These are phyloP conservation scores for Parathielavia appendiculata DNA, from an alignment of 495 filamentous ascomycete species.

Conservation along the genomic window DNA sequence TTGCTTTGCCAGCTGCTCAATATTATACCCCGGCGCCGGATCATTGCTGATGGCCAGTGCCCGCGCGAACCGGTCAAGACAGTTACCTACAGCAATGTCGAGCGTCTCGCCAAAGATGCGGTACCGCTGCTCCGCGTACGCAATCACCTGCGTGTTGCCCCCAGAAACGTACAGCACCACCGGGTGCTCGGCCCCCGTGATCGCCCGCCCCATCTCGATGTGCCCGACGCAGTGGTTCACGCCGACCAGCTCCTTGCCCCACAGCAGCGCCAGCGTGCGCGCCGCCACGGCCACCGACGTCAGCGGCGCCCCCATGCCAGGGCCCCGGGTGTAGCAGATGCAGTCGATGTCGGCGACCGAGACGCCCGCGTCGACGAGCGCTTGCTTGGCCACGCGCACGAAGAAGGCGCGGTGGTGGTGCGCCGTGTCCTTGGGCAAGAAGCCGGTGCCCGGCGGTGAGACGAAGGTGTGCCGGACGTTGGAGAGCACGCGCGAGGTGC, in stretches of 20 bases:
- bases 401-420: slow-evolving; percentile 85
- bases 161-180: slow-evolving; percentile 95
- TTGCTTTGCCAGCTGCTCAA: slow-evolving; percentile 89
- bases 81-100: slow-evolving; percentile 97
- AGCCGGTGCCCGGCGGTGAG: slow-evolving; percentile 87
- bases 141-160: slow-evolving; percentile 97
- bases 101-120: slow-evolving; percentile 97
- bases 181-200: slow-evolving; percentile 87
- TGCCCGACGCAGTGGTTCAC: slow-evolving; percentile 98
- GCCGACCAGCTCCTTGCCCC: slow-evolving; percentile 79
- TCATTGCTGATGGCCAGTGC: slow-evolving; percentile 89
- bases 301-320: slow-evolving; percentile 95
- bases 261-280: slow-evolving; percentile 74
- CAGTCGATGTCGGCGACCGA: slow-evolving; percentile 66
- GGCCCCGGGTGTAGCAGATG: slow-evolving; percentile 92
- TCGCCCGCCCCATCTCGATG: slow-evolving; percentile 96
- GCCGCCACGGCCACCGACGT: slow-evolving; percentile 82
- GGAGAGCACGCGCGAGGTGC: slow-evolving; percentile 70
- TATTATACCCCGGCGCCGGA: slow-evolving; percentile 94
- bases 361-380: slow-evolving; percentile 63
- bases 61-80: slow-evolving; percentile 90
- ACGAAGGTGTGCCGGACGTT: slow-evolving; percentile 93
- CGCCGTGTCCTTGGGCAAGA: slow-evolving; percentile 94
- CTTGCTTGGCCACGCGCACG: slow-evolving; percentile 68
- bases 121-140: slow-evolving; percentile 88